Evolutionary conservation across 257 asterid genomes (phyloP).

Genomic region (Nicotiana obtusifolia): DNA sequence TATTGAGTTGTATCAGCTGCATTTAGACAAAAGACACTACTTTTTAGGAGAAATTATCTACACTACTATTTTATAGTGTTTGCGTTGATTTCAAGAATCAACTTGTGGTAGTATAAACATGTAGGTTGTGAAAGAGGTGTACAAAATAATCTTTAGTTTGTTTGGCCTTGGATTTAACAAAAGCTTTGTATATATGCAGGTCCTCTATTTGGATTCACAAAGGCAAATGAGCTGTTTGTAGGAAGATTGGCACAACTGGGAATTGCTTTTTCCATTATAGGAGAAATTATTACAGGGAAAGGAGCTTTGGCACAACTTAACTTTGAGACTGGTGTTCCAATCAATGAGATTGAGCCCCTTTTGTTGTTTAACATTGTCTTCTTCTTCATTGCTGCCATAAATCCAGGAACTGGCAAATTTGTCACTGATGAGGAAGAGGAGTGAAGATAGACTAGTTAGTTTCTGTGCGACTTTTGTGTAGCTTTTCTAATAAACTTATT

Average conservation of each 20-base stretch:
- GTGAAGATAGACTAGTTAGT: neutral
- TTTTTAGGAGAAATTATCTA: no score
- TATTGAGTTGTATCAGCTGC: no score
- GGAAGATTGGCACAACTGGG: constrained; percentile 95
- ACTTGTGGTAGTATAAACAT: neutral
- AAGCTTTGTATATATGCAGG: constrained; percentile 29
- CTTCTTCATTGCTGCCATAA: constrained; percentile 92
- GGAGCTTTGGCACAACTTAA: constrained; percentile 94
- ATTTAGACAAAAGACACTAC: no score
- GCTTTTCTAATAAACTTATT: neutral
- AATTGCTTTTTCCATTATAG: constrained; percentile 83
- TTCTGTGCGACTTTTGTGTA: neutral
- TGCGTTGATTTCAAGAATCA: neutral
- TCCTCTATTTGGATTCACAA: constrained; percentile 88
- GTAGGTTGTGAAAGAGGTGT: neutral
- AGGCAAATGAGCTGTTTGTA: constrained; percentile 84
- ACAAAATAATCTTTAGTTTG: neutral
- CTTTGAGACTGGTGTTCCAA: constrained; percentile 88
- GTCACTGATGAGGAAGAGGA: constrained; percentile 76
- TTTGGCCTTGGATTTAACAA: neutral
- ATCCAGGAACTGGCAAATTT: constrained; percentile 86
- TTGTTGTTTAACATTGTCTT: constrained; percentile 70
- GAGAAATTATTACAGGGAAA: constrained; percentile 87
- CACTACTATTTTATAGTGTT: neutral
- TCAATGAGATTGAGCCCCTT: constrained; percentile 78